Percentiles rank a stretch among this genome's conserved stretches.
These are phyloP conservation scores for Cladophialophora yegresii DNA, from an alignment of 2,329 filamentous ascomycete genomes.

Conservation along the genomic window DNA sequence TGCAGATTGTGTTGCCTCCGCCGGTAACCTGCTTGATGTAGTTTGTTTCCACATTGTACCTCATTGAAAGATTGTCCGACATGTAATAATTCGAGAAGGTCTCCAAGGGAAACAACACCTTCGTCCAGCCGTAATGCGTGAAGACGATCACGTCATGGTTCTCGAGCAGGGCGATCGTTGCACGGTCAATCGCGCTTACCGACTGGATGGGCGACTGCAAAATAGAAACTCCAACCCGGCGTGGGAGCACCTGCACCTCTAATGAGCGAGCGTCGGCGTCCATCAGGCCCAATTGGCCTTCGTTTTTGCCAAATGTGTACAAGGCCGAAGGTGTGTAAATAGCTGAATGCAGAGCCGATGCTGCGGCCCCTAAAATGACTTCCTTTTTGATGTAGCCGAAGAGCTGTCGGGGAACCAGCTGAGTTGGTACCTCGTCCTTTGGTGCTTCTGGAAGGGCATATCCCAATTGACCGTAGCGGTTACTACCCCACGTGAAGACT, in stretches of 20 bases:
- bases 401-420: conserved; percentile 78
- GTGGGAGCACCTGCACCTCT: conserved; percentile 76
- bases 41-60: conserved; percentile 65
- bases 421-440: conserved; percentile 78
- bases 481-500: conserved; percentile 92
- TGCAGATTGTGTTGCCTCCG: conserved; percentile 88
- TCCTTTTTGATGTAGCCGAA: conserved; percentile 92
- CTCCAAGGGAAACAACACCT: conserved; percentile 78
- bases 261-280: conserved; percentile 92
- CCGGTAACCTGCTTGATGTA: conserved; percentile 75
- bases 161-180: conserved; percentile 80
- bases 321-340: conserved; percentile 78
- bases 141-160: conserved; percentile 92
- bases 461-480: conserved; percentile 80
- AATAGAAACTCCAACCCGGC: conserved; percentile 84
- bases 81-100: conserved; percentile 71
- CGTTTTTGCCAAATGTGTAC: conserved; percentile 93
- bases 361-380: conserved; percentile 74
- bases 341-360: conserved; percentile 88
- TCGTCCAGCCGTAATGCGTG: conserved; percentile 93
- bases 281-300: conserved; percentile 89
- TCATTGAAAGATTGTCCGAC: conserved; percentile 61
- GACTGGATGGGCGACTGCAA: conserved; percentile 72
- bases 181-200: conserved; percentile 85
- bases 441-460: conserved; percentile 68